Evolutionary conservation across 345 rosid genomes (phyloP).

Genomic region (Brassica cretica): DNA sequence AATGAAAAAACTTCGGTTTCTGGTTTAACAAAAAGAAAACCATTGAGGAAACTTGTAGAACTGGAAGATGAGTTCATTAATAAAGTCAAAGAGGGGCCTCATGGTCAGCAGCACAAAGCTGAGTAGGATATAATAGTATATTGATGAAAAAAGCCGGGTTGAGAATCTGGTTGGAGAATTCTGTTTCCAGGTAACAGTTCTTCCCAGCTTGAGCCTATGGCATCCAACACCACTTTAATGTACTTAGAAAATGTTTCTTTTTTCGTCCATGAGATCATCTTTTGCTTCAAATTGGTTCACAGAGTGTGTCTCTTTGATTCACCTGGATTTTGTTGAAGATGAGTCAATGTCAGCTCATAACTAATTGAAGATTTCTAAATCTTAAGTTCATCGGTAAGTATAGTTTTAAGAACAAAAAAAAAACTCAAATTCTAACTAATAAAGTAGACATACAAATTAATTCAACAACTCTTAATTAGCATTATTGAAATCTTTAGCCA

Average conservation of each 20-base stretch:
- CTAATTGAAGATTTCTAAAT: not conserved
- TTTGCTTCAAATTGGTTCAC: constrained; percentile 54
- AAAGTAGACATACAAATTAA: not conserved
- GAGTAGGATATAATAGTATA: constrained; percentile 55
- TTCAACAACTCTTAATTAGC: not conserved
- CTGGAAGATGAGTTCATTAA: constrained; percentile 71
- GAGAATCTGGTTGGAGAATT: constrained; percentile 60
- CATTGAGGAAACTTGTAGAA: constrained; percentile 58
- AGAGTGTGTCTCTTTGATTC: constrained; percentile 45
- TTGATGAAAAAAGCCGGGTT: constrained; percentile 53
- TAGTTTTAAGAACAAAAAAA: constrained; percentile 30
- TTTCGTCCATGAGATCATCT: constrained; percentile 29
- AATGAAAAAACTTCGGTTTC: constrained; percentile 45
- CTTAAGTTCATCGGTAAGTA: constrained; percentile 39
- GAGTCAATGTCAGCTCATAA: constrained; percentile 32
- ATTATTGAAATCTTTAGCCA: not conserved
- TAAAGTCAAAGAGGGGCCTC: constrained; percentile 69
- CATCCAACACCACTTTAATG: constrained; percentile 56
- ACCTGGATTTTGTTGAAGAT: constrained; percentile 43
- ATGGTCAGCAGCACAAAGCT: constrained; percentile 45
- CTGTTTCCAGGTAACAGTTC: constrained; percentile 58
- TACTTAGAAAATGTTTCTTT: constrained; percentile 50
- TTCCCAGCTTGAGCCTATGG: constrained; percentile 62
- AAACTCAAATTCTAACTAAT: not conserved
- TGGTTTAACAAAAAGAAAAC: constrained; percentile 49